Base-by-base conservation (phyloP, 208 protist genomes). In the Trypanosoma theileri region DNA sequence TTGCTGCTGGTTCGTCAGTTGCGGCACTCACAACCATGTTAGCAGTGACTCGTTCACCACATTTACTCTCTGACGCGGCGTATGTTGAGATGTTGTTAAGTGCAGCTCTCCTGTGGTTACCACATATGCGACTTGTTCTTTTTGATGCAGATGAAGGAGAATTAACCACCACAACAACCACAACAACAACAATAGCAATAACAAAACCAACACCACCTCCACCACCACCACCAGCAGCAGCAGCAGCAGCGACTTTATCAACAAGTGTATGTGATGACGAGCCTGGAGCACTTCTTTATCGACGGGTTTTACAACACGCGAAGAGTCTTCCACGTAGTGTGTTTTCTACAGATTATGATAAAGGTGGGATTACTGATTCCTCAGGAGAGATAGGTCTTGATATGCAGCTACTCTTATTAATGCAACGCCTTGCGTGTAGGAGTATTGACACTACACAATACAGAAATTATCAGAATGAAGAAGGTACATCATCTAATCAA, bases 81-180 rank as follows among this genome's bases (percentile, higher is more conserved):
- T 56, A 26, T 55, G 40, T 50, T 21, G 69, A 68, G 28, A 24
- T 9, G 22, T 7, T 74, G 0, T 51, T 66, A 22, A 17, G 41
- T 3, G 52, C 61, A 17, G 51, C 41, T 31, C 61, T 74, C 22
- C 28, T 74, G 52, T 74, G 69, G 69, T 26, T 74, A 22, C 69
- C 69, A 21, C 60, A 55, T 45, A 74, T 74, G 69, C 28, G 13
- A 19, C 31, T 67, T 3, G 61, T 63, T 14, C 19, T 74, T 26
- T 12, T 44, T 16, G 59, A 50, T 16, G 35, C 3, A 12, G 51
- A 31, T 19, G 41, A 57, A 1, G 58, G 13, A n/a, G n/a, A 9
- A 21, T 31, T 42, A 11, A 28, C 44, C 22, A 22, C n/a, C 54
- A 19, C 8, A 35, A 17, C 46, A 57, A 21, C 56, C 0, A 31